A percentile compares a stretch with the other conserved stretches of the same genome.
phyloP scores from a whole-genome alignment of 2,329 filamentous ascomycete species.

The Sclerotinia minor region DNA sequence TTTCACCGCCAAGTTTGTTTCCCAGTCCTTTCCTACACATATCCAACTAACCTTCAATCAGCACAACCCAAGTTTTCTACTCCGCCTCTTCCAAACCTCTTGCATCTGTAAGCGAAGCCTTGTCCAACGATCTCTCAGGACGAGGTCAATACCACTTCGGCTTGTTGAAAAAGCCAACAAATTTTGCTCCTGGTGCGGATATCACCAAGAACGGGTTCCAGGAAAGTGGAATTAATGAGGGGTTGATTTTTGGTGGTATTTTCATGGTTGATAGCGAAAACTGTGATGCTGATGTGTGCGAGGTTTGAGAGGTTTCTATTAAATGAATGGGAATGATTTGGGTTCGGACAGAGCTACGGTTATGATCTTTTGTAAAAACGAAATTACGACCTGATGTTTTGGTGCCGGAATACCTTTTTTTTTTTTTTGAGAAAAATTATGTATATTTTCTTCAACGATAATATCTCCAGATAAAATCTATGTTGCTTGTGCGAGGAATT shows the following conservation, averaged over 20 bases:
- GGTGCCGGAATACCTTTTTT: not conserved
- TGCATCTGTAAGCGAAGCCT: conserved; percentile 48
- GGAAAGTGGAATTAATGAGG: conserved; percentile 51
- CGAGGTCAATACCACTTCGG: conserved; percentile 64
- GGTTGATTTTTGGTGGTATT: conserved; percentile 53
- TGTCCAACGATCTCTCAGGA: conserved; percentile 54
- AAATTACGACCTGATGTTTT: not conserved
- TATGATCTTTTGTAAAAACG: not conserved
- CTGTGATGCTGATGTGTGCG: not conserved
- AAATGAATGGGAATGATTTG: not conserved
- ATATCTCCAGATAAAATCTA: too few relatives aligned
- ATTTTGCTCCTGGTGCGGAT: conserved; percentile 42
- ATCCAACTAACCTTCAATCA: conserved; percentile 36
- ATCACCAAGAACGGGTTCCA: conserved; percentile 52
- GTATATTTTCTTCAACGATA: not conserved
- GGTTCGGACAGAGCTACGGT: not conserved
- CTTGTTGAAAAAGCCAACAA: conserved; percentile 58
- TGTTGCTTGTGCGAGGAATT: not conserved
- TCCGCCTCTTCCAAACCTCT: conserved; percentile 51
- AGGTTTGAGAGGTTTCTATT: conserved; percentile 21
- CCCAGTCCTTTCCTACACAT: not conserved
- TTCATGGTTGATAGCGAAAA: conserved; percentile 52
- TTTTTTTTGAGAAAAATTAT: too few relatives aligned
- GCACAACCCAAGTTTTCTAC: conserved; percentile 59
- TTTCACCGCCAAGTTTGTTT: conserved; percentile 54